phyloP scores from a whole-genome alignment of 345 rosid species.

The Camelina hispida region DNA sequence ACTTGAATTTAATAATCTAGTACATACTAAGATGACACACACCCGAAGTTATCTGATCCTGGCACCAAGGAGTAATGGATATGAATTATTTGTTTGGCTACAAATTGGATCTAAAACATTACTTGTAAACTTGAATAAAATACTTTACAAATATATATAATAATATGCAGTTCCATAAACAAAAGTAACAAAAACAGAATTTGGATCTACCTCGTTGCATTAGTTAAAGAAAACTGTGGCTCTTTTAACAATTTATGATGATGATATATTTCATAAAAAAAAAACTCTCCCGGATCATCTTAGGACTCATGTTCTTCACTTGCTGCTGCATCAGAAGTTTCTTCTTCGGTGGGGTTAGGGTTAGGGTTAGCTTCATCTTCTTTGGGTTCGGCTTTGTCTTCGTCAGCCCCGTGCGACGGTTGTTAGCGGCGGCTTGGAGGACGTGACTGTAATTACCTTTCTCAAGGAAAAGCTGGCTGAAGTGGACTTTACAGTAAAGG shows the following conservation, averaged over 20 bases:
- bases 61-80: too few species aligned
- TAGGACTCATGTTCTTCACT: conserved; percentile 31
- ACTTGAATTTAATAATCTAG: too few species aligned
- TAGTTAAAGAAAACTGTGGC: not conserved
- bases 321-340: conserved; percentile 26
- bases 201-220: conserved; percentile 11
- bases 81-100: not conserved
- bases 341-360: conserved; percentile 13
- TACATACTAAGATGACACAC: too few species aligned
- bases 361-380: conserved; percentile 21
- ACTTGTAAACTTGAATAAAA: conserved; percentile 3
- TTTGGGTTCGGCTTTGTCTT: conserved; percentile 25
- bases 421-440: conserved; percentile 51
- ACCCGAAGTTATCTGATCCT: too few species aligned
- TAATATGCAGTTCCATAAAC: not conserved
- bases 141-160: conserved; percentile 9
- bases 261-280: conserved; percentile 13
- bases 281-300: not conserved
- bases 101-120: conserved; percentile 22
- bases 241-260: not conserved
- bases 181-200: not conserved
- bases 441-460: conserved; percentile 86
- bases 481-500: conserved; percentile 92
- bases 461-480: conserved; percentile 89
- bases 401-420: conserved; percentile 52